Base-by-base conservation (phyloP, 352 stramenopile genomes). In the Pythium pyrilobum region DNA sequence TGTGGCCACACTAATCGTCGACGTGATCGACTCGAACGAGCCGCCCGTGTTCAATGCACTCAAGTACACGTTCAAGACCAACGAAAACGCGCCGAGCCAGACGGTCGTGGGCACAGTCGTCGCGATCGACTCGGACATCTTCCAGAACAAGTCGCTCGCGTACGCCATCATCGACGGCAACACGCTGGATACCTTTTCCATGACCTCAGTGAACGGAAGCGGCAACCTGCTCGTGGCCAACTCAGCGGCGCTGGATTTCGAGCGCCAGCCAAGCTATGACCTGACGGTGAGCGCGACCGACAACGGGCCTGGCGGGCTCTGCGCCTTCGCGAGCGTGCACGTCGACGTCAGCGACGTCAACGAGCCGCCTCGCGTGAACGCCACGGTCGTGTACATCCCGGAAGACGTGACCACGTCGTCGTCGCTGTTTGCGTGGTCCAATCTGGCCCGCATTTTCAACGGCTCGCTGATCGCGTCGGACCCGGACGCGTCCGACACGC, bases 111-210 rank as follows among this genome's bases (percentile, higher is more conserved):
- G 72, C 10, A 49, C 56, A 5, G 37, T 81, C 12, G 36, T 39
- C 1, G 75, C 75, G 0, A 55, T 75, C 15, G 69, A 81, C 33
- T 56, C 38, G 1, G 75, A 86, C 46, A 62, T 46, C 8, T 75
- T 67, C 32, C 70, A 82, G 55, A 82, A 84, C 63, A 69, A 66
- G n/a, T 73, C 70, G 5, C 56, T 86, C 15, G 52, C 50, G 16
- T 86, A 84, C 54, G 64, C 28, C 13, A 66, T 86, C 31, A 58
- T 72, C 10, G 56, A 46, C 23, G 72, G 66, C 13, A 81, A 86
- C 44, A 46, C 62, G 27, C 33, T 74, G 2, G 66, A 67, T 20
- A 59, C 66, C 11, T 84, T 86, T 54, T 52, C 41, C 9, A 57
- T 83, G 5, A 38, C 68, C 0, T 82, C 75, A 4, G 25, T 82